Percentiles rank a stretch among this genome's conserved stretches.
phyloP scores from a whole-genome alignment of 176 grass and related monocot species.

The Eragrostis nindensis region DNA sequence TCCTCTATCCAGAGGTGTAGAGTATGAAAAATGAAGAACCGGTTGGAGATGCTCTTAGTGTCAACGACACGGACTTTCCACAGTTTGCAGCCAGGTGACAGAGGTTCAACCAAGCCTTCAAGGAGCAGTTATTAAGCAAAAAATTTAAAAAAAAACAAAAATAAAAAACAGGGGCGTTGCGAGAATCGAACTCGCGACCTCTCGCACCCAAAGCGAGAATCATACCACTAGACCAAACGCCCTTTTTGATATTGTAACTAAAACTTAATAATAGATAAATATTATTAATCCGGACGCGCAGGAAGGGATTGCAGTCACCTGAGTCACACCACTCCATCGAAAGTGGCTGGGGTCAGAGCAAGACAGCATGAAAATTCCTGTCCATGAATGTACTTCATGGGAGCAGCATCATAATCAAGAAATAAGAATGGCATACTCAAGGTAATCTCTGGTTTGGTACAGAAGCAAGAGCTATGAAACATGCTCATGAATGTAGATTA shows the following conservation, averaged over 20 bases:
- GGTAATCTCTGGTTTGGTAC: background rate
- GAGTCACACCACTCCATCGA: too few relatives aligned
- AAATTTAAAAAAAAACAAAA: too few relatives aligned
- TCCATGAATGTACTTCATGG: too few relatives aligned
- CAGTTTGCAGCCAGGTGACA: background rate
- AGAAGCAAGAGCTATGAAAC: background rate
- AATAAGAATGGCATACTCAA: background rate
- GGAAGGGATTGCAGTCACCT: too few relatives aligned
- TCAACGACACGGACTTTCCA: background rate
- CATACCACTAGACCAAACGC: conserved; percentile 99
- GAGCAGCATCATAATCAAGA: background rate
- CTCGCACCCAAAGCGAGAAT: conserved; percentile 99
- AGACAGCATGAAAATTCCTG: background rate
- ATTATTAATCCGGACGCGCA: too few relatives aligned
- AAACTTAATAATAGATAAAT: too few relatives aligned
- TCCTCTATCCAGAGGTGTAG: too few relatives aligned
- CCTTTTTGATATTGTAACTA: background rate
- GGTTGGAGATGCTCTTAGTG: too few relatives aligned
- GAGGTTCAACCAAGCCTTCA: too few relatives aligned
- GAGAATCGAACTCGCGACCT: conserved; percentile 49
- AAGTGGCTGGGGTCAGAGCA: too few relatives aligned
- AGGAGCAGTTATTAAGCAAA: too few relatives aligned
- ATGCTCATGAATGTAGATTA: background rate
- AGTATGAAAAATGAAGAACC: too few relatives aligned
- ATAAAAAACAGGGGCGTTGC: conserved; percentile 29